Base-by-base conservation (phyloP, 495 filamentous ascomycete genomes). In the Halenospora varia region DNA sequence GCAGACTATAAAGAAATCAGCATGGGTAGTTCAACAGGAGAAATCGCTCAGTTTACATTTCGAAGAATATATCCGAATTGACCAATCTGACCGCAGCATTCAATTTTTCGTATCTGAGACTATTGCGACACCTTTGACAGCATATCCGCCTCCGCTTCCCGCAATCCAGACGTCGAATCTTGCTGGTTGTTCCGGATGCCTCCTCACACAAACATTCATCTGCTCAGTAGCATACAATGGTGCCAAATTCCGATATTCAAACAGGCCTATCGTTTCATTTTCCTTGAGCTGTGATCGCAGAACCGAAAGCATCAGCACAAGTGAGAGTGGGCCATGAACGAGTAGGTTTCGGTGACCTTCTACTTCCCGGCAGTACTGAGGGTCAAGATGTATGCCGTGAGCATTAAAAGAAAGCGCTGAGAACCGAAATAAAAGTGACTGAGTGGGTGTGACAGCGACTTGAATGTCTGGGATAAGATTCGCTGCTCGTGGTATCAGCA, bases 391-490 rank as follows among this genome's bases (percentile, higher is more conserved):
- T 55, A 96, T 95, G 4, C 77, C 73, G 66, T 96, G 91, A 4
- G 89, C 88, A 68, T 96, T 96, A 78, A 88, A 90, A 3, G 86
- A 90, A 17, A 96, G 78, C 0, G 89, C 89, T 25, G 85, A 89
- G 72, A 88, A 96, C n/a, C 89, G 83, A 71, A 92, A 93, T 25
- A 96, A 80, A 0, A 68, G 51, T 22, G 59, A 39, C 19, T 46
- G 47, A 17, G 61, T 64, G 17, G 64, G 63, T 22, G 51, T 67
- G 2, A 62, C 39, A 15, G 40, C 1, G 10, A 68, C 51, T 22
- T 42, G 51, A 45, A 55, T 64, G 29, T 62, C 62, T 15, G 51
- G 50, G 3, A 42, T 64, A 11, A 39, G 51, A 1, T 15, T 2
- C 18, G 51, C 54, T 57, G 19, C 13, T 25, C 29, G 15, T 18